Conservation (phyloP, 2,329 filamentous ascomycete genomes). For the Juglanconis juglandina region DNA sequence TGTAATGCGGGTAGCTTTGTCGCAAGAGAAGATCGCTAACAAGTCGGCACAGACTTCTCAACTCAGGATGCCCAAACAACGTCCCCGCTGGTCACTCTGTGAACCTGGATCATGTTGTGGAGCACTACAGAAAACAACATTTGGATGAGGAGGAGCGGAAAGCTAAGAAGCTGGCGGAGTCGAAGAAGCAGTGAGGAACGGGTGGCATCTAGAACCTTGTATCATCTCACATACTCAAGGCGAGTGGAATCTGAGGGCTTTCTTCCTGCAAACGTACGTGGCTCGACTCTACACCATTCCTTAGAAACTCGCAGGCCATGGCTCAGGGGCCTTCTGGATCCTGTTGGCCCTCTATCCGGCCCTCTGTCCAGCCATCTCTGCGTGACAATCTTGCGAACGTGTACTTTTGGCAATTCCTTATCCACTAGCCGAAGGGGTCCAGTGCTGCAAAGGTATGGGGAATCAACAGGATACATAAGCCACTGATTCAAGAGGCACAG, state of each 20-base stretch:
- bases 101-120: constrained; percentile 54
- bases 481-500: background rate
- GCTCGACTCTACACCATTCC: background rate
- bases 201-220: background rate
- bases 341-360: too few relatives aligned
- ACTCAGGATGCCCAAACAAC: constrained; percentile 49
- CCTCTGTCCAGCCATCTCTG: too few relatives aligned
- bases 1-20: background rate
- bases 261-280: background rate
- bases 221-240: constrained; percentile 3
- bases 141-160: constrained; percentile 55
- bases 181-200: constrained; percentile 30
- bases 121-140: constrained; percentile 55
- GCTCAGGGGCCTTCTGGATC: too few relatives aligned
- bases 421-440: too few relatives aligned
- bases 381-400: too few relatives aligned
- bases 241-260: background rate
- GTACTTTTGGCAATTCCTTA: too few relatives aligned
- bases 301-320: too few relatives aligned
- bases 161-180: constrained; percentile 42
- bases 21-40: background rate
- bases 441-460: too few relatives aligned
- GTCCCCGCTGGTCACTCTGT: constrained; percentile 52
- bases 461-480: too few relatives aligned
- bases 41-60: constrained; percentile 41